Evolutionary conservation across 768 basidiomycete species (phyloP), one percentile per base, ranked within the genome.

Genomic region (Pleurotus tuber-regium): DNA sequence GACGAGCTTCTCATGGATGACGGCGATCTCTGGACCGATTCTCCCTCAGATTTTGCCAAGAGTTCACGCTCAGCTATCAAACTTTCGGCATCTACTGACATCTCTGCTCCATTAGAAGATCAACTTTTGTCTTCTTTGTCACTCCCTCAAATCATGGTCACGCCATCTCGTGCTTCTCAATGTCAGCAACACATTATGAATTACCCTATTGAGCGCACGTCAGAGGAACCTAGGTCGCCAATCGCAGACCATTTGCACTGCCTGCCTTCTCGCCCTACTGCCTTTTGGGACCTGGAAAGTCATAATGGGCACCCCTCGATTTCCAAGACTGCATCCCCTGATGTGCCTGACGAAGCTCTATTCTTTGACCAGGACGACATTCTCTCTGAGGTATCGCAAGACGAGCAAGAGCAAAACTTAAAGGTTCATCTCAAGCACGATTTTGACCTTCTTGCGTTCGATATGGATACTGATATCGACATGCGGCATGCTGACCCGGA

Each of bases 401-500:
- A 42, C 40, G 11, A 19, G 1, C 16, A 19, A 9, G 21, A 46
- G 9, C 2, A 42, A 42, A 25, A 42, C 9, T 12, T 25, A 25
- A 19, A 1, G 10, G 21, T n/a, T 26, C 16, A 29, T 29, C 18
- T 10, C 26, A 26, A 48, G 18, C 7, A 33, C 19, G 46, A 48
- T 24, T 3, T 48, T 12, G 18, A n/a, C 46, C 29, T 21, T 33
- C n/a, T 31, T 48, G 12, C n/a, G 29, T 48, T 48, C 18, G 46
- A 48, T 24, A 48, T 48, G 46, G 46, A 31, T 35, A 29, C 30
- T 24, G 46, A 47, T 48, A 35, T 4, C 29, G 19, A 24, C 30
- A 5, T 30, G 46, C n/a, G 25, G 40, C 41, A 38, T 35, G 41
- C 40, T 23, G 59, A 57, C 43, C 46, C 50, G 24, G 57, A 60